A percentile compares a stretch with the other conserved stretches of the same genome.
phyloP scores from a whole-genome alignment of 805 yeast species.

The Ascoidea rubescens region DNA sequence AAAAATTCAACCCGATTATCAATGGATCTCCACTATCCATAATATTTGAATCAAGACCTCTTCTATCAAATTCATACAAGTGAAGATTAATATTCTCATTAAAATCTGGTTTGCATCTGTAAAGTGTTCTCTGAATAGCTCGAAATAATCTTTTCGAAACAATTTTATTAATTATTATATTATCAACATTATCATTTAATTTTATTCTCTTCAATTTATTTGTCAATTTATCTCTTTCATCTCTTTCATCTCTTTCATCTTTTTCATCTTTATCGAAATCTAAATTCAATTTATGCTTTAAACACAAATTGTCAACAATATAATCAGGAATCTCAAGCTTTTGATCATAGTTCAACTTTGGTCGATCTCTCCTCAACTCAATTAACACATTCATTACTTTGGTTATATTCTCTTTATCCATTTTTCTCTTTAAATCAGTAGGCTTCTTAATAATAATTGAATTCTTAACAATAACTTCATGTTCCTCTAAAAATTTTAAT shows the following conservation, averaged over 20 bases:
- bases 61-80: neutral
- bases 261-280: neutral
- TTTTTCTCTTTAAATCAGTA: neutral
- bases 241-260: neutral
- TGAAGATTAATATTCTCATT: no score
- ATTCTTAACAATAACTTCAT: neutral
- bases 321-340: neutral
- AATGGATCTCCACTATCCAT: neutral
- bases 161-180: no score
- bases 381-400: no score
- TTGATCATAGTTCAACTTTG: neutral
- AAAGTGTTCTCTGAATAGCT: neutral
- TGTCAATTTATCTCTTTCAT: no score
- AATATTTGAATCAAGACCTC: neutral
- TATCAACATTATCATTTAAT: no score
- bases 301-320: neutral
- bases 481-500: neutral
- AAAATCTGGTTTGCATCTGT: neutral
- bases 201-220: no score
- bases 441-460: no score
- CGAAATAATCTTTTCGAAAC: neutral
- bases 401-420: neutral
- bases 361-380: neutral
- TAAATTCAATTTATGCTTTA: no score
- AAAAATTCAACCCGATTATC: slow-evolving; percentile 3